Evolutionary conservation across 257 asterid genomes (phyloP).

Genomic region (Scutellaria baicalensis): DNA sequence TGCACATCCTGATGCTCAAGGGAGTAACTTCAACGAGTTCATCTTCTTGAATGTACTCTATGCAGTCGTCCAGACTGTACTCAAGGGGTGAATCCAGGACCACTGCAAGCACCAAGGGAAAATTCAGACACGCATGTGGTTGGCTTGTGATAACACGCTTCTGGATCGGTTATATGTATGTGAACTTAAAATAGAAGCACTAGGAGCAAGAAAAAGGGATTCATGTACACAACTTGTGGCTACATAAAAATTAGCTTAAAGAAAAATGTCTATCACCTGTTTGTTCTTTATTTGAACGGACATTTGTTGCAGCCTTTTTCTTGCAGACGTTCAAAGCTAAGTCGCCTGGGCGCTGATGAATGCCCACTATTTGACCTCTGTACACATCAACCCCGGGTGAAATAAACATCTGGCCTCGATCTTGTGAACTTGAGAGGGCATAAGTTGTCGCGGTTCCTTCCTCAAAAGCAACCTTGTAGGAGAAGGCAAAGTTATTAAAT

Average conservation of each 20-base stretch:
- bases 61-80: slow-evolving; percentile 97
- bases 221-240: background rate
- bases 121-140: background rate
- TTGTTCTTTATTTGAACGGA: slow-evolving; percentile 87
- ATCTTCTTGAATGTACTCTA: slow-evolving; percentile 98
- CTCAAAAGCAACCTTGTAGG: slow-evolving; percentile 77
- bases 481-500: background rate
- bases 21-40: slow-evolving; percentile 98
- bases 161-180: background rate
- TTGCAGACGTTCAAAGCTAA: slow-evolving; percentile 87
- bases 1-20: slow-evolving; percentile 81
- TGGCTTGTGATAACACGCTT: background rate
- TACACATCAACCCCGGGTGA: slow-evolving; percentile 82
- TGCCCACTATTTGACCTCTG: slow-evolving; percentile 93
- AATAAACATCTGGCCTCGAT: slow-evolving; percentile 86
- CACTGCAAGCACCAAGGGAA: slow-evolving; percentile 35
- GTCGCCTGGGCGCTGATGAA: slow-evolving; percentile 98
- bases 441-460: slow-evolving; percentile 83
- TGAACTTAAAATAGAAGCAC: background rate
- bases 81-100: slow-evolving; percentile 80
- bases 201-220: background rate
- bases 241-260: background rate
- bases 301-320: slow-evolving; percentile 94
- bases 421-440: slow-evolving; percentile 91
- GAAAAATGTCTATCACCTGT: slow-evolving; percentile 45